phyloP scores from a whole-genome alignment of 1,139 yeast species.

The Yamadazyma diospyri region DNA sequence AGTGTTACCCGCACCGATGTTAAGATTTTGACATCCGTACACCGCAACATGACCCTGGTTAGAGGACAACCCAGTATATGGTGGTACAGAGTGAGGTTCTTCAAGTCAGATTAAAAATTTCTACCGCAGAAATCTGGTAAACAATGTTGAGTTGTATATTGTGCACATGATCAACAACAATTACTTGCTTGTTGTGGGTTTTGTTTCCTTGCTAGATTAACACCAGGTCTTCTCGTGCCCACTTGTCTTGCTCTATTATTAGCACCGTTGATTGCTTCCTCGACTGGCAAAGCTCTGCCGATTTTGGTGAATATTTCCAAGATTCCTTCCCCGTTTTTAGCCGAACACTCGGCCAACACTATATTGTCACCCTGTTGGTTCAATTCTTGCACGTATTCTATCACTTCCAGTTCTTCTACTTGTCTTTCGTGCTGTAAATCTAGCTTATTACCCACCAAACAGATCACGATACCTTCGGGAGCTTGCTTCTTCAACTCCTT shows the following conservation, averaged over 20 bases:
- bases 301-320: slow-evolving; percentile 40
- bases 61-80: too few relatives aligned
- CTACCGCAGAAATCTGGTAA: too few relatives aligned
- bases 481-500: slow-evolving; percentile 93
- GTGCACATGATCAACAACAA: slow-evolving; percentile 28
- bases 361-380: slow-evolving; percentile 26
- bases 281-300: slow-evolving; percentile 44
- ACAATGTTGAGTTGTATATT: too few relatives aligned
- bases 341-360: slow-evolving; percentile 43
- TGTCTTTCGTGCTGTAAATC: slow-evolving; percentile 61
- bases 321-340: slow-evolving; percentile 46
- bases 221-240: slow-evolving; percentile 25
- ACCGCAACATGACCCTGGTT: too few relatives aligned
- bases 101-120: too few relatives aligned
- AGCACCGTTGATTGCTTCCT: slow-evolving; percentile 30
- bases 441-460: slow-evolving; percentile 82
- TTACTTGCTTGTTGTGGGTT: slow-evolving; percentile 17
- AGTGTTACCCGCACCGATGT: slow-evolving; percentile 4
- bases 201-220: slow-evolving; percentile 35
- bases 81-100: too few relatives aligned
- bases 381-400: slow-evolving; percentile 30
- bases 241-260: slow-evolving; percentile 23
- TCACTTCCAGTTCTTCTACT: slow-evolving; percentile 37
- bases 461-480: slow-evolving; percentile 76
- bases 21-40: too few relatives aligned